A percentile compares a stretch with the other conserved stretches of the same genome.
Conservation (phyloP, 805 yeast species). For the Myxozyma neotropica region DNA sequence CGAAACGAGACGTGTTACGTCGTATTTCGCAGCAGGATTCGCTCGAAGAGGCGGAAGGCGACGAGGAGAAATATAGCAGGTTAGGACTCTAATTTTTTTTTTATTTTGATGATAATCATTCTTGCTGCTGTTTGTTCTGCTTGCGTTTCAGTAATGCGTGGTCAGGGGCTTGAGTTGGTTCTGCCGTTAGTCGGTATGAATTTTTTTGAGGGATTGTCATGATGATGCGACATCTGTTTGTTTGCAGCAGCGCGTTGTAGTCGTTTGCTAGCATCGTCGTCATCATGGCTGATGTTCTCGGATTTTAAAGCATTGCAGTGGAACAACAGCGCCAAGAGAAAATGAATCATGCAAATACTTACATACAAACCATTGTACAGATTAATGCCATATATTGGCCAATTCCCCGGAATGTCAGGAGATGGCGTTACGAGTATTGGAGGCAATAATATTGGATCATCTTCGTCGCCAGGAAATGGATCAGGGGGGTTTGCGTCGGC, state of each 20-base stretch:
- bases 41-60: constrained; percentile 75
- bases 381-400: constrained; percentile 28
- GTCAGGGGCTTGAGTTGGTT: too few relatives aligned
- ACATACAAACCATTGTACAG: constrained; percentile 6
- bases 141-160: too few relatives aligned
- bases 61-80: constrained; percentile 44
- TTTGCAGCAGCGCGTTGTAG: too few relatives aligned
- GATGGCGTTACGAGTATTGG: constrained; percentile 12
- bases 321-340: too few relatives aligned
- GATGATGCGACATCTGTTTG: too few relatives aligned
- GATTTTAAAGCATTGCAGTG: too few relatives aligned
- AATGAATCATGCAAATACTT: too few relatives aligned
- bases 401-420: constrained; percentile 26
- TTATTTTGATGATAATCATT: background rate
- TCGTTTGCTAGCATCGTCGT: too few relatives aligned
- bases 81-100: constrained; percentile 13
- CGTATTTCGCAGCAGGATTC: constrained; percentile 84
- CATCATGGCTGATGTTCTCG: too few relatives aligned
- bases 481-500: constrained; percentile 13
- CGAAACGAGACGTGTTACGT: constrained; percentile 74
- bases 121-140: background rate
- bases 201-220: too few relatives aligned
- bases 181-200: too few relatives aligned
- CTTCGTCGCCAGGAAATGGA: background rate
- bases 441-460: background rate